Evolutionary conservation across 73 alveolate genomes (phyloP).

Genomic region (Uronychia binucleata): DNA sequence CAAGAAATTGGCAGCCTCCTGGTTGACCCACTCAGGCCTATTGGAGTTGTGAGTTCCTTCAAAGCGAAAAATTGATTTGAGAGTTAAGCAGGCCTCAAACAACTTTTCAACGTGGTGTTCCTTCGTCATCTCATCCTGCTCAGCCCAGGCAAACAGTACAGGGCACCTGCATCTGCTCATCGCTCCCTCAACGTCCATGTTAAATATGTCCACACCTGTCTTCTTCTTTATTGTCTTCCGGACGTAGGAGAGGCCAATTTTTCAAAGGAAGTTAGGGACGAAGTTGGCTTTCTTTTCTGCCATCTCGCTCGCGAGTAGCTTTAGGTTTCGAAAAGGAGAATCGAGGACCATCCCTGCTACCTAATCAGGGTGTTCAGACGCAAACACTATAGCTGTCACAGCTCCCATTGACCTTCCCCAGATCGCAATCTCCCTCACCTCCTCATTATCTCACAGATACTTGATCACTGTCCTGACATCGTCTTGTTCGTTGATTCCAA

Average conservation of each 20-base stretch:
- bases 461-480: conserved; percentile 70
- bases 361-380: conserved; percentile 55
- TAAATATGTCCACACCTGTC: conserved; percentile 64
- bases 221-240: conserved; percentile 37
- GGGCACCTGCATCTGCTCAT: conserved; percentile 73
- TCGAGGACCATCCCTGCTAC: conserved; percentile 59
- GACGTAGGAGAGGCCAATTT: conserved; percentile 46
- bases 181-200: conserved; percentile 46
- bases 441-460: conserved; percentile 47
- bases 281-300: conserved; percentile 49
- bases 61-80: conserved; percentile 55
- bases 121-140: conserved; percentile 71
- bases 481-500: conserved; percentile 61
- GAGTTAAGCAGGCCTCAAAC: conserved; percentile 55
- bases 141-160: conserved; percentile 69
- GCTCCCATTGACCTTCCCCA: conserved; percentile 93
- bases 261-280: conserved; percentile 44
- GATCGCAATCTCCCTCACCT: conserved; percentile 62
- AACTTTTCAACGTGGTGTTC: conserved; percentile 63
- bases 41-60: conserved; percentile 74
- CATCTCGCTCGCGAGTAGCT: conserved; percentile 53
- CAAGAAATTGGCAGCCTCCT: background rate
- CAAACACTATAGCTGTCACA: conserved; percentile 74
- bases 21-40: conserved; percentile 46
- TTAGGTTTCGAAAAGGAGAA: conserved; percentile 62